phyloP scores from a whole-genome alignment of 495 filamentous ascomycete species.

The Oidiodendron maius region DNA sequence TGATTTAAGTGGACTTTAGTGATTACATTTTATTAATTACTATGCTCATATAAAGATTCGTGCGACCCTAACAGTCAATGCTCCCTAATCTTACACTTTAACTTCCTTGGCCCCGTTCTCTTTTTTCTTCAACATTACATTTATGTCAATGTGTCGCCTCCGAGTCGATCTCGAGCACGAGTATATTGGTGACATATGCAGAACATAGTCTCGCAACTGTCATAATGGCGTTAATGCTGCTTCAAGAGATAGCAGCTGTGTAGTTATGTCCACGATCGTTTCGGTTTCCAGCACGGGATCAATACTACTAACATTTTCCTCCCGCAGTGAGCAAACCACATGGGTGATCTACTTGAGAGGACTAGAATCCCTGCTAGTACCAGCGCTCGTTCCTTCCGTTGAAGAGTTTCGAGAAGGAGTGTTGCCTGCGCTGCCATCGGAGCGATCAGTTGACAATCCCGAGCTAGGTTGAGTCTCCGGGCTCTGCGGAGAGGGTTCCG shows the following conservation, averaged over 20 bases:
- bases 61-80: not conserved
- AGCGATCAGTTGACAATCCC: conserved; percentile 4
- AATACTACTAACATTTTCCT: not conserved
- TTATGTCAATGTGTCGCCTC: not conserved
- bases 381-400: conserved; percentile 5
- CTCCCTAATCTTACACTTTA: not conserved
- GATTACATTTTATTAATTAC: not conserved
- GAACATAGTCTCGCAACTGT: not conserved
- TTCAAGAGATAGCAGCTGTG: not conserved
- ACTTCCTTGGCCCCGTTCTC: conserved; percentile 15
- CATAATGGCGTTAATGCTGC: conserved; percentile 1
- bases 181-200: not conserved
- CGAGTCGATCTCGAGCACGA: not conserved
- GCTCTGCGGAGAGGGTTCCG: conserved; percentile 3
- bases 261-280: not conserved
- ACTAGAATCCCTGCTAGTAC: conserved; percentile 1
- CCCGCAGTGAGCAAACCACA: not conserved
- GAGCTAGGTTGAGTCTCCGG: conserved; percentile 2
- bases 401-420: conserved; percentile 3
- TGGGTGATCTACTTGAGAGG: not conserved
- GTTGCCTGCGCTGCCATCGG: conserved; percentile 4
- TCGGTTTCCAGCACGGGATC: conserved; percentile 1
- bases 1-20: not conserved
- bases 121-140: conserved; percentile 8
- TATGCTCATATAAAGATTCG: not conserved